phyloP scores from a whole-genome alignment of 805 yeast genomes.

The Yarrowia porcina region DNA sequence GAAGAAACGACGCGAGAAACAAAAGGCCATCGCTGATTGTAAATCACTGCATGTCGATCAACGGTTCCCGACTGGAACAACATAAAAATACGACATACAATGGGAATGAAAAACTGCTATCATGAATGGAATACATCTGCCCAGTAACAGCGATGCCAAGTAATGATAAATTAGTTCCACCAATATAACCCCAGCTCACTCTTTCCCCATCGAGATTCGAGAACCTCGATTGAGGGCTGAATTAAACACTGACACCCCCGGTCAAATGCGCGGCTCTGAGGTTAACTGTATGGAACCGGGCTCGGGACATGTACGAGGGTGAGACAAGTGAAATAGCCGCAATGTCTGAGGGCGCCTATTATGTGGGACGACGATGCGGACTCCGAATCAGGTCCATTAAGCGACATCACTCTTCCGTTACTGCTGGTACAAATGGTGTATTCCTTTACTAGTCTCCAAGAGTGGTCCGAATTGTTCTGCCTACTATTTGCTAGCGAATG shows the following conservation, averaged over 20 bases:
- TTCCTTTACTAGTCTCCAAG: too few species aligned
- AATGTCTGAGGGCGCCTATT: not conserved
- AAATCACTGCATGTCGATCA: slow-evolving; percentile 11
- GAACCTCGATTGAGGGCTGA: too few species aligned
- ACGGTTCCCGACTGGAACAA: not conserved
- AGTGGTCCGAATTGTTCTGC: too few species aligned
- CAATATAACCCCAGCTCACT: too few species aligned
- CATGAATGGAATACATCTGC: too few species aligned
- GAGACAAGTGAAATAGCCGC: not conserved
- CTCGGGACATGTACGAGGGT: not conserved
- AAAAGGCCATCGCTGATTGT: not conserved
- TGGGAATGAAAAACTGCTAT: too few species aligned
- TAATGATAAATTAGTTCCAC: too few species aligned
- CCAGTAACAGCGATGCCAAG: too few species aligned
- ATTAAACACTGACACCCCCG: slow-evolving; percentile 1
- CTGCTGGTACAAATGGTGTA: not conserved
- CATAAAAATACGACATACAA: not conserved
- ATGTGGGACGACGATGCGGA: too few species aligned
- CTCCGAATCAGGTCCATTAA: not conserved
- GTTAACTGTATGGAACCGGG: not conserved
- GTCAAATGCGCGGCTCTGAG: slow-evolving; percentile 11
- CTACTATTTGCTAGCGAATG: too few species aligned
- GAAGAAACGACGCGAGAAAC: not conserved
- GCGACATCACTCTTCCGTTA: not conserved
- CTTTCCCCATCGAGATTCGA: too few species aligned